Conservation (phyloP, 2,329 filamentous ascomycete genomes). For the Myriosclerotinia curreyana region DNA sequence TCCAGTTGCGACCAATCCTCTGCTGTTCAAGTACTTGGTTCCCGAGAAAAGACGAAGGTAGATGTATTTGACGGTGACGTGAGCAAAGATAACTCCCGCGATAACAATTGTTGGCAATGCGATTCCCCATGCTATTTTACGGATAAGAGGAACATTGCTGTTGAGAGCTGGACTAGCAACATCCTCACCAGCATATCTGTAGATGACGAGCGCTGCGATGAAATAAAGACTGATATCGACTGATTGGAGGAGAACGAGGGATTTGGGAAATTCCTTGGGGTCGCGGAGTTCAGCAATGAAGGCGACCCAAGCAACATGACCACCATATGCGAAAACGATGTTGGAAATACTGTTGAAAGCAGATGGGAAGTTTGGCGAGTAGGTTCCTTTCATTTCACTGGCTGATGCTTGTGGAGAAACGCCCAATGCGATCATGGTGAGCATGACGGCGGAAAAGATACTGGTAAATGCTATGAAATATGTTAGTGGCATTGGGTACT, state of each 20-base stretch:
- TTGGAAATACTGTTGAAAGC: constrained; percentile 53
- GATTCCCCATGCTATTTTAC: constrained; percentile 65
- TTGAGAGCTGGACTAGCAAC: constrained; percentile 66
- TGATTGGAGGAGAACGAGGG: constrained; percentile 55
- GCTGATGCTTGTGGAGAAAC: constrained; percentile 9
- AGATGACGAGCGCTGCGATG: constrained; percentile 51
- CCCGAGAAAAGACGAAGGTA: constrained; percentile 60
- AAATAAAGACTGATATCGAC: constrained; percentile 61
- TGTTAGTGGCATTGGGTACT: background rate
- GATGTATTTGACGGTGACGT: constrained; percentile 63
- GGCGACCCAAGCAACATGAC: constrained; percentile 58
- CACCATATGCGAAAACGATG: constrained; percentile 59
- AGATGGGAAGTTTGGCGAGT: constrained; percentile 42
- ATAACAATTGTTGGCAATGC: constrained; percentile 69
- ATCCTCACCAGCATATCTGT: constrained; percentile 59
- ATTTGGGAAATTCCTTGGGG: constrained; percentile 56
- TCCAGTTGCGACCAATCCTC: constrained; percentile 50
- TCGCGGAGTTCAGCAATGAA: constrained; percentile 57
- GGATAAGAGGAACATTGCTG: constrained; percentile 50
- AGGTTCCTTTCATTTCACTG: constrained; percentile 40
- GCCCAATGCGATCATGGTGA: constrained; percentile 54
- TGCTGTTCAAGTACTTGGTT: constrained; percentile 43
- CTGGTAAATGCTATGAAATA: constrained; percentile 49
- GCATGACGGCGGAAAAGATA: constrained; percentile 52
- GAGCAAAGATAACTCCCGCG: constrained; percentile 67